phyloP scores from a whole-genome alignment of 1,284 basidiomycete species.

The Boletus sp. region DNA sequence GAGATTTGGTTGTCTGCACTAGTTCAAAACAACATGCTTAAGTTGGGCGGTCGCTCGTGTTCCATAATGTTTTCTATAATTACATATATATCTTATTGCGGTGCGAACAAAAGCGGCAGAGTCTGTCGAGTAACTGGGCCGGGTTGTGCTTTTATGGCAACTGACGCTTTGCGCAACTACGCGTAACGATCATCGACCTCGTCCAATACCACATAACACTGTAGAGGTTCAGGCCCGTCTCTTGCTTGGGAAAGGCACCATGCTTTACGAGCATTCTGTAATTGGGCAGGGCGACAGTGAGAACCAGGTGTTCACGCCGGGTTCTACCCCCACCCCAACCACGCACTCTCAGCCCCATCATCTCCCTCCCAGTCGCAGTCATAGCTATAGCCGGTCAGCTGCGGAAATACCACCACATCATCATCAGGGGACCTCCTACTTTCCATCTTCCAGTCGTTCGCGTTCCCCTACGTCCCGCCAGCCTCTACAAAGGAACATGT shows the following conservation, averaged over 20 bases:
- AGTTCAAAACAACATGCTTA: not conserved
- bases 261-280: conserved; percentile 14
- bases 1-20: not conserved
- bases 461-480: conserved; percentile 38
- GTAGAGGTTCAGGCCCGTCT: not conserved
- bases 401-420: conserved; percentile 52
- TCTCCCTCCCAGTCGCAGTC: conserved; percentile 48
- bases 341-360: conserved; percentile 26
- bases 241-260: not conserved
- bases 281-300: conserved; percentile 23
- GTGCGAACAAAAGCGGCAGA: not conserved
- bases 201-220: not conserved
- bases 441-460: conserved; percentile 38
- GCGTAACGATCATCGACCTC: not conserved
- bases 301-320: conserved; percentile 31
- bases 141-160: conserved; percentile 4
- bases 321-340: conserved; percentile 38
- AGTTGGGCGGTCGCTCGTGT: conserved; percentile 5
- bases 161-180: not conserved
- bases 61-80: conserved; percentile 17
- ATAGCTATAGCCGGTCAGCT: conserved; percentile 43
- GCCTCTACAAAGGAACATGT: conserved; percentile 42
- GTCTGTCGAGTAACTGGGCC: not conserved
- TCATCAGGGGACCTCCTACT: conserved; percentile 66
- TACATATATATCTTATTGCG: not conserved